Conservation (phyloP, 257 asterid species). For the Rehmannia glutinosa region DNA sequence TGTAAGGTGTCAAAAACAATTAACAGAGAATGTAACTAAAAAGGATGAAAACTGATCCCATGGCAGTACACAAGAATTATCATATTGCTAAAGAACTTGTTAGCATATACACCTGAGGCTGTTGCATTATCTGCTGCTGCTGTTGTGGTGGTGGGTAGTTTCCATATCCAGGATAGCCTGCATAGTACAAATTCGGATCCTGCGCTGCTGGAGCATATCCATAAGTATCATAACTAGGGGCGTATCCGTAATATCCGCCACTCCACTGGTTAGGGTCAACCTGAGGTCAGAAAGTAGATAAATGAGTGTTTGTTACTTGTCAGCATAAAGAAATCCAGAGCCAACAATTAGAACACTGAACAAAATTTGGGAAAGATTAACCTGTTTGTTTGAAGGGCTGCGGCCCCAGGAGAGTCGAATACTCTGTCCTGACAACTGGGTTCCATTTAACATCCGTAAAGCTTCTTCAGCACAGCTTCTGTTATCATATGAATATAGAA, state of each 20-base stretch:
- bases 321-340: not conserved
- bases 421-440: conserved; percentile 77
- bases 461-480: conserved; percentile 97
- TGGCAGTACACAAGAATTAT: no score
- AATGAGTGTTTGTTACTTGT: not conserved
- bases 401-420: conserved; percentile 98
- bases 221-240: conserved; percentile 71
- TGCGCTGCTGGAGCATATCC: conserved; percentile 72
- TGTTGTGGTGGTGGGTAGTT: conserved; percentile 58
- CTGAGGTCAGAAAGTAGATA: conserved; percentile 26
- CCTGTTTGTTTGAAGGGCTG: conserved; percentile 90
- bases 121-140: conserved; percentile 54
- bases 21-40: not conserved
- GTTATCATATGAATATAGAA: conserved; percentile 19
- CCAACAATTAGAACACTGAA: not conserved
- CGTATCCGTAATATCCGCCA: conserved; percentile 67
- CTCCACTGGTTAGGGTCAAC: conserved; percentile 49
- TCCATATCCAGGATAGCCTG: conserved; percentile 75
- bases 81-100: no score
- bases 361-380: conserved; percentile 9
- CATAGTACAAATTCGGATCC: conserved; percentile 75
- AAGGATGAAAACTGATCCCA: not conserved
- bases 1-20: not conserved
- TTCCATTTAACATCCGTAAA: conserved; percentile 60
- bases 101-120: conserved; percentile 47